A percentile compares a stretch with the other conserved stretches of the same genome.
These are phyloP conservation scores for Pseudonitzschia multistriata DNA, from an alignment of 108 stramenopile species.

Conservation along the genomic window DNA sequence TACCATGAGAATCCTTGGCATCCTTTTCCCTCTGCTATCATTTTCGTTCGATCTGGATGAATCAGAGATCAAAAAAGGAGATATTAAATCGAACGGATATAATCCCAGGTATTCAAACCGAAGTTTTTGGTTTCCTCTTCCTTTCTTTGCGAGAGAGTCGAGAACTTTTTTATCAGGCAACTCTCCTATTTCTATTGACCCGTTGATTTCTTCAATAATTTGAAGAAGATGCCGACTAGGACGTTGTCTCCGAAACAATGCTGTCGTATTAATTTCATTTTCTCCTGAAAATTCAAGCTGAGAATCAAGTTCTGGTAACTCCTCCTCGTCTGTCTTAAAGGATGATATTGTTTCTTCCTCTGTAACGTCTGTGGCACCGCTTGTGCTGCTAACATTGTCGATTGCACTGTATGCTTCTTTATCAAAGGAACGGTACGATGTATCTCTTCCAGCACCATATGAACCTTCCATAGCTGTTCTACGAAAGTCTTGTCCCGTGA, in stretches of 20 bases:
- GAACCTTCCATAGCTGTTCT: constrained; percentile 30
- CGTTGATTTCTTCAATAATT: constrained; percentile 9
- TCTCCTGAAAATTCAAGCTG: not conserved
- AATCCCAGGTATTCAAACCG: constrained; percentile 32
- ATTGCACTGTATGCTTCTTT: constrained; percentile 29
- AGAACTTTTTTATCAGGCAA: constrained; percentile 2
- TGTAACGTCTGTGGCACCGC: not conserved
- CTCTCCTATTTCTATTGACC: constrained; percentile 8
- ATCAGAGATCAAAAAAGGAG: constrained; percentile 20
- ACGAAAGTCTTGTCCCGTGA: constrained; percentile 32
- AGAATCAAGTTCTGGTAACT: not conserved
- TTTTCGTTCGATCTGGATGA: not conserved
- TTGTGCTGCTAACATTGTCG: not conserved
- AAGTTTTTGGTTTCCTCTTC: constrained; percentile 19
- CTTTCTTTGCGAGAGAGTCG: constrained; percentile 8
- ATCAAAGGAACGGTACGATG: constrained; percentile 31
- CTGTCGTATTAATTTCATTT: not conserved
- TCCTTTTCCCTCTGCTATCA: not conserved
- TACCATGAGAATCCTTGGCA: constrained; percentile 32
- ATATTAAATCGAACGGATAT: constrained; percentile 22
- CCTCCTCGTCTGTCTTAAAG: not conserved
- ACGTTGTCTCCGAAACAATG: not conserved
- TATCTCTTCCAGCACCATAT: constrained; percentile 32
- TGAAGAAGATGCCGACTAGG: constrained; percentile 22
- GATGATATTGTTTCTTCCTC: not conserved